Conservation (phyloP, 345 rosid genomes). For the Ailanthus altissimus region DNA sequence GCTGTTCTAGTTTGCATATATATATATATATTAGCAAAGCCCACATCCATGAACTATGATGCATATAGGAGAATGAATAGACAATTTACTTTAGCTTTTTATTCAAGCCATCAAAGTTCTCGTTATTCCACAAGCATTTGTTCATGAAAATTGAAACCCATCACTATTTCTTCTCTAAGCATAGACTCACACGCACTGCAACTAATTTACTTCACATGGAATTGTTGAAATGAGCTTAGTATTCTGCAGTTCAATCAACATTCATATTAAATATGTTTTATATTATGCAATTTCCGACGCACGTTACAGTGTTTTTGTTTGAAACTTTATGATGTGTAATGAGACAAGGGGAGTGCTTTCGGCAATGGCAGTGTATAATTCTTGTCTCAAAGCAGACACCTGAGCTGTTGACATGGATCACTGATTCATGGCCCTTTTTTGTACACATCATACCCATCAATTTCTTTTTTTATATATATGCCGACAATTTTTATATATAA, state of each 20-base stretch:
- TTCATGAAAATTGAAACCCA: no score
- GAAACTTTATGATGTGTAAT: neutral
- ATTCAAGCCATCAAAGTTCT: no score
- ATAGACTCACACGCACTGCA: neutral
- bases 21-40: no score
- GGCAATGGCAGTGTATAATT: neutral
- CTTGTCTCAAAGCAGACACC: constrained; percentile 6
- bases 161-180: neutral
- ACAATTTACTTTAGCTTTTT: no score
- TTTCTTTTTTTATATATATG: neutral
- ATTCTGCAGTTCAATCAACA: neutral
- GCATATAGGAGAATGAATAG: no score
- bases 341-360: neutral
- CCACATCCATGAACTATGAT: no score
- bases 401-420: constrained; percentile 16
- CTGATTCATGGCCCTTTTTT: constrained; percentile 16
- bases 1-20: no score
- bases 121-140: no score
- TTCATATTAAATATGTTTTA: neutral
- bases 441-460: constrained; percentile 7
- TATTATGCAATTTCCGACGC: neutral
- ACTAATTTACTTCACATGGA: neutral
- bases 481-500: constrained; percentile 24
- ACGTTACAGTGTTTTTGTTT: neutral
- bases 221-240: neutral